Percentiles rank a stretch among this genome's conserved stretches.
Conservation (phyloP, 1,284 basidiomycete genomes). For the Irpex rosettiformis region DNA sequence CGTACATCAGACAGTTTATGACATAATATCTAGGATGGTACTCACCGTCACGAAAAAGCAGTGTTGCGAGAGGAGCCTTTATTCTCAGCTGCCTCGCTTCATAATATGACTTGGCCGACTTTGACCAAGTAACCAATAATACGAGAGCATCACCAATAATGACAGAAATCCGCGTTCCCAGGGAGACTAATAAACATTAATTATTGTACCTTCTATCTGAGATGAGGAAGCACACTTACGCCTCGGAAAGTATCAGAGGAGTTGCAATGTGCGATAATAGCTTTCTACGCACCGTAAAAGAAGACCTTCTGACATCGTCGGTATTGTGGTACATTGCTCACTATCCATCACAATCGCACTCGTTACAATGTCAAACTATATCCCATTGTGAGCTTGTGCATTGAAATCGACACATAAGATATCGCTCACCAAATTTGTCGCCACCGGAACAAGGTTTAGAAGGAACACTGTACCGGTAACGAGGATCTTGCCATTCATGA, state of each 20-base stretch:
- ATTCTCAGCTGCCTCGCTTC: background rate
- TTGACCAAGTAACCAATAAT: background rate
- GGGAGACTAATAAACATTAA: background rate
- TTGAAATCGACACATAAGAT: background rate
- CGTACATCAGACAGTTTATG: background rate
- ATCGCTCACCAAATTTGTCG: background rate
- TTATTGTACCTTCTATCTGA: background rate
- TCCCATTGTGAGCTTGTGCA: too few relatives aligned
- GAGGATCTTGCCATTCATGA: background rate
- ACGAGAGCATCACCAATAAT: background rate
- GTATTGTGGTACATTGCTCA: background rate
- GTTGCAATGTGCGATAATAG: background rate
- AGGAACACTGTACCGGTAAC: background rate
- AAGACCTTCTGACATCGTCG: background rate
- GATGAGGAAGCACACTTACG: background rate
- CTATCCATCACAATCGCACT: background rate
- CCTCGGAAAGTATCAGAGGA: background rate
- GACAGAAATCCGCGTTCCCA: background rate
- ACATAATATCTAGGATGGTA: background rate
- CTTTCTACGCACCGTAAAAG: background rate
- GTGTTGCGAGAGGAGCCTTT: background rate
- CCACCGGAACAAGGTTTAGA: background rate
- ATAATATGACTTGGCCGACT: background rate
- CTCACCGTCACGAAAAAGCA: background rate
- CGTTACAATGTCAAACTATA: background rate